Percentiles rank a stretch among this genome's conserved stretches.
These are phyloP conservation scores for Fistulifera pelliculosa DNA, from an alignment of 108 stramenopile genomes.

Conservation along the genomic window DNA sequence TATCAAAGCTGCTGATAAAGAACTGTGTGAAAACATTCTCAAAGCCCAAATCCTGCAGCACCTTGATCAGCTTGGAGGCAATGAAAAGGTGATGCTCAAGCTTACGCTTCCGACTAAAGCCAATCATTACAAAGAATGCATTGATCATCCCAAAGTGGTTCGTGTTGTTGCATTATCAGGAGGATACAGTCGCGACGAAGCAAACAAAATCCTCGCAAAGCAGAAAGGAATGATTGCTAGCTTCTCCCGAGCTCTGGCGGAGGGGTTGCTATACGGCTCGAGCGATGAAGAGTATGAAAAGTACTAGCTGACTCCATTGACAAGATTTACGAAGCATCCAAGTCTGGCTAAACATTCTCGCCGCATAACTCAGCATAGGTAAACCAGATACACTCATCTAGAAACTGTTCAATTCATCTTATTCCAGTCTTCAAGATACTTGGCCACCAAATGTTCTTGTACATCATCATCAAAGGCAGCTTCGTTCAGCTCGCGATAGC, in stretches of 20 bases:
- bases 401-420: neutral
- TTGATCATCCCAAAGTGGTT: constrained; percentile 56
- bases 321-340: constrained; percentile 47
- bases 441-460: constrained; percentile 20
- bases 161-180: constrained; percentile 72
- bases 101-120: constrained; percentile 51
- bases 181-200: constrained; percentile 59
- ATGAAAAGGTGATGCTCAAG: constrained; percentile 62
- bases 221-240: constrained; percentile 66
- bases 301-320: constrained; percentile 44
- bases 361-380: too few relatives aligned
- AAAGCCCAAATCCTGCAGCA: constrained; percentile 40
- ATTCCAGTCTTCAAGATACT: constrained; percentile 36
- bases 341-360: constrained; percentile 4
- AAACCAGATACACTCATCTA: too few relatives aligned
- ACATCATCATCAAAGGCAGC: constrained; percentile 35
- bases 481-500: constrained; percentile 24
- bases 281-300: constrained; percentile 49
- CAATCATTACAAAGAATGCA: constrained; percentile 52
- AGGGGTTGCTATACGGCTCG: constrained; percentile 46
- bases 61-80: constrained; percentile 35
- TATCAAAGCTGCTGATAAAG: constrained; percentile 53
- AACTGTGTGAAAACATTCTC: constrained; percentile 49
- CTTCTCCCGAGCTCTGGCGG: constrained; percentile 72
- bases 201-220: constrained; percentile 35